Evolutionary conservation across 225 moss, liverwort and hornwort species (phyloP).

Genomic region (Sphagnum contortum): DNA sequence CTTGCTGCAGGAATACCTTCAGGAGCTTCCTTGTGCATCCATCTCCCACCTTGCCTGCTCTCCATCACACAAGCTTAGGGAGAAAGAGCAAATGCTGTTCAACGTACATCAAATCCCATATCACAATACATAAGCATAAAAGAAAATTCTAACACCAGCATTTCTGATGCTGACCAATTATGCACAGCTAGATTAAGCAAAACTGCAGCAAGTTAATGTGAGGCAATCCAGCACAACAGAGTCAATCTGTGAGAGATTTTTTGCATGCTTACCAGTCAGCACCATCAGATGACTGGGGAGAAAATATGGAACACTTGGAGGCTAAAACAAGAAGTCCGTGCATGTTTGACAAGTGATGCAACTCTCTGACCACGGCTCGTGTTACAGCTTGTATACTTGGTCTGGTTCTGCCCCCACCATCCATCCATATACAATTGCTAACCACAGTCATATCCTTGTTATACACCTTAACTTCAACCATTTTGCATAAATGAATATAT

Average conservation of each 20-base stretch:
- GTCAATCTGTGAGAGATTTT: background rate
- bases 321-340: constrained; percentile 42
- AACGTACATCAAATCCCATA: too few species aligned
- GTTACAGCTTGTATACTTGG: constrained; percentile 42
- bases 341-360: constrained; percentile 34
- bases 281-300: constrained; percentile 27
- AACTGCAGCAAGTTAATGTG: too few species aligned
- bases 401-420: constrained; percentile 8
- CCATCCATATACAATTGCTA: background rate
- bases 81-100: too few species aligned
- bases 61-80: background rate
- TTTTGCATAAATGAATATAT: too few species aligned
- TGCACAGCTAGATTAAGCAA: too few species aligned
- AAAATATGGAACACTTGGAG: constrained; percentile 49
- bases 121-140: too few species aligned
- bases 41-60: constrained; percentile 11
- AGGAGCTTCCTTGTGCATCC: constrained; percentile 22
- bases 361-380: constrained; percentile 54
- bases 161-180: too few species aligned
- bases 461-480: background rate
- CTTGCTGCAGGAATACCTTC: constrained; percentile 15
- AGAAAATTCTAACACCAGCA: too few species aligned
- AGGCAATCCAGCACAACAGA: background rate
- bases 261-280: constrained; percentile 31
- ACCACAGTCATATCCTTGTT: background rate